phyloP scores from a whole-genome alignment of 495 filamentous ascomycete genomes.

The Delitschia confertaspora region DNA sequence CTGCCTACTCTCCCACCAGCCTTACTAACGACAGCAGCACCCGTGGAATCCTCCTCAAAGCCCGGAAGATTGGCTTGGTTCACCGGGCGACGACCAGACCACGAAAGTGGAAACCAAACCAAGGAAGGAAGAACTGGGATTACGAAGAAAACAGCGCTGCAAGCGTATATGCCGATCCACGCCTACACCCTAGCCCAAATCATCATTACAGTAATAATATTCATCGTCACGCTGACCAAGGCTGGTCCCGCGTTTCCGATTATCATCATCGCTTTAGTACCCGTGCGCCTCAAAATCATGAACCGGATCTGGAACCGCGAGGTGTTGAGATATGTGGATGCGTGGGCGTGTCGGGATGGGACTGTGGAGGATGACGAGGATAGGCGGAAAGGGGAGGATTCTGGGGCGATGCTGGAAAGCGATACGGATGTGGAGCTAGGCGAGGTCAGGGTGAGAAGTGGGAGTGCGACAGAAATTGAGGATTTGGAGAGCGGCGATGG shows the following conservation, averaged over 20 bases:
- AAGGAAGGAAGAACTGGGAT: too few species aligned
- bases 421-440: neutral
- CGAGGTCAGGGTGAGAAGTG: constrained; percentile 2
- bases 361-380: constrained; percentile 56
- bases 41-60: too few species aligned
- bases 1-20: constrained; percentile 36
- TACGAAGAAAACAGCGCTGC: neutral
- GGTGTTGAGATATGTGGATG: constrained; percentile 55
- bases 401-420: neutral
- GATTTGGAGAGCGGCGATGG: constrained; percentile 10
- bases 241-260: constrained; percentile 59
- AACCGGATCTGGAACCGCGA: constrained; percentile 55
- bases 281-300: constrained; percentile 54
- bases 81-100: too few species aligned
- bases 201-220: constrained; percentile 51
- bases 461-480: constrained; percentile 4
- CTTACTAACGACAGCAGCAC: too few species aligned
- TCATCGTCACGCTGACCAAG: constrained; percentile 55
- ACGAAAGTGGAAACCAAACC: too few species aligned
- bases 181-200: constrained; percentile 56
- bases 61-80: too few species aligned
- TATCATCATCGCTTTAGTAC: constrained; percentile 58
- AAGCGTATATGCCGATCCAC: constrained; percentile 48
- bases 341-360: constrained; percentile 62
- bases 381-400: constrained; percentile 10